Conservation (phyloP, 2,329 filamentous ascomycete genomes). For the Pseudogymnoascus sp. region DNA sequence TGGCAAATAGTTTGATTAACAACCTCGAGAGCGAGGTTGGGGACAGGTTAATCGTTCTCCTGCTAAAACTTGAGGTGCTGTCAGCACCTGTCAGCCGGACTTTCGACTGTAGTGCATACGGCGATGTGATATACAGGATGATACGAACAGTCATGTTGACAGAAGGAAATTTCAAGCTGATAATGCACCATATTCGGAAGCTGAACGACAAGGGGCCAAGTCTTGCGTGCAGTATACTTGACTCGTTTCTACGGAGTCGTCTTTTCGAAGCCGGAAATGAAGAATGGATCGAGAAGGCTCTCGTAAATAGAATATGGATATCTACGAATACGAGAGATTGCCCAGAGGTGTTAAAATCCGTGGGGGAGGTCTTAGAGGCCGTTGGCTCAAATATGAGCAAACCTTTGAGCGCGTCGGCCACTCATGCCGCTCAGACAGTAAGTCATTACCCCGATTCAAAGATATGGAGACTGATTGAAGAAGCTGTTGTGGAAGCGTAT, state of each 20-base stretch:
- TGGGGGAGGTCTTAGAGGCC: slow-evolving; percentile 40
- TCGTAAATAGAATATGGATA: slow-evolving; percentile 65
- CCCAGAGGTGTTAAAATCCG: slow-evolving; percentile 32
- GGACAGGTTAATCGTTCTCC: slow-evolving; percentile 57
- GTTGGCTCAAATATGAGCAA: slow-evolving; percentile 41
- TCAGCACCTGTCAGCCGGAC: slow-evolving; percentile 40
- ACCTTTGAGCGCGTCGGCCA: slow-evolving; percentile 52
- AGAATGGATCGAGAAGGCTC: slow-evolving; percentile 61
- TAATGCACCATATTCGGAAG: slow-evolving; percentile 63
- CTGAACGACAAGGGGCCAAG: slow-evolving; percentile 50
- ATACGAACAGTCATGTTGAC: slow-evolving; percentile 54
- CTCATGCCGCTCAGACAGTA: slow-evolving; percentile 63
- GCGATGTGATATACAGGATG: slow-evolving; percentile 53
- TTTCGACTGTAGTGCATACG: slow-evolving; percentile 45
- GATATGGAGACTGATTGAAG: background rate
- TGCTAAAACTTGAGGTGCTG: slow-evolving; percentile 65
- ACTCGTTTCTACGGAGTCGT: slow-evolving; percentile 56
- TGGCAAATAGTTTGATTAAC: slow-evolving; percentile 52
- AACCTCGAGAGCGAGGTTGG: slow-evolving; percentile 54
- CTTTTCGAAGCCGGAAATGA: slow-evolving; percentile 44
- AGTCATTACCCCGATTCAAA: slow-evolving; percentile 24
- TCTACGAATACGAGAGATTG: slow-evolving; percentile 42
- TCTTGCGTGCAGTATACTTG: slow-evolving; percentile 48
- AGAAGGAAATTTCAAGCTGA: slow-evolving; percentile 56
- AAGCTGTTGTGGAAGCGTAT: slow-evolving; percentile 77